Evolutionary conservation across 1,284 basidiomycete genomes (phyloP), one percentile per base, ranked within the genome.

Genomic region (Irpex rosettiformis): DNA sequence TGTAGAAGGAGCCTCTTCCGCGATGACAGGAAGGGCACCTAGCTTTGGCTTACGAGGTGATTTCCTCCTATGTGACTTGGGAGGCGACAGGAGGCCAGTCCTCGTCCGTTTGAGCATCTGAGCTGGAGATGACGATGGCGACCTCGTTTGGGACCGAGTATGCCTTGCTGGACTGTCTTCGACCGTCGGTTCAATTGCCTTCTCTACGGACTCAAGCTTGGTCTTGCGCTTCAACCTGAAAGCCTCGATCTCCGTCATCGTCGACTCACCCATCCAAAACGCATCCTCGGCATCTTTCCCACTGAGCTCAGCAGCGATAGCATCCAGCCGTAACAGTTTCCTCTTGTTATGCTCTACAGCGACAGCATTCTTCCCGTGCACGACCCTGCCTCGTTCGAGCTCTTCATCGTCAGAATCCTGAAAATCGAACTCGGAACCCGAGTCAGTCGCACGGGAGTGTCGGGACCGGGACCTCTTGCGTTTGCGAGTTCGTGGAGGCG

Each of bases 401-500:
- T 65, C 62, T 52, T 65, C 63, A 28, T 61, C 60, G 40, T 65
- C 62, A 21, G 58, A 57, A 6, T 61, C 58, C 51, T 64, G 64
- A 52, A 56, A 18, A 24, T 68, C 71, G n/a, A 64, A 66, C 49
- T 75, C 73, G 18, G 69, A 66, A 21, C 70, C 72, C 3, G 73
- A 73, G 55, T 73, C 73, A 6, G 71, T 71, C 28, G 66, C 68
- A 28, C 70, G 67, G 33, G 68, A 71, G 30, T 67, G 66, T 1
- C 64, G 59, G 24, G 70, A 65, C 55, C 68, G 66, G 5, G 66
- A 64, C 28, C 73, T 69, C 59, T 73, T 71, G 51, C 71, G 69
- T 62, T 73, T 74, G 61, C 67, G 64, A n/a, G 74, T 75, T 16
- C 64, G 62, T 3, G 74, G 74, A 2, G 74, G 74, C 0, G 74